A percentile compares a stretch with the other conserved stretches of the same genome.
Evolutionary conservation across 495 filamentous ascomycete species (phyloP).

Genomic region (Penicillium coprophilum): DNA sequence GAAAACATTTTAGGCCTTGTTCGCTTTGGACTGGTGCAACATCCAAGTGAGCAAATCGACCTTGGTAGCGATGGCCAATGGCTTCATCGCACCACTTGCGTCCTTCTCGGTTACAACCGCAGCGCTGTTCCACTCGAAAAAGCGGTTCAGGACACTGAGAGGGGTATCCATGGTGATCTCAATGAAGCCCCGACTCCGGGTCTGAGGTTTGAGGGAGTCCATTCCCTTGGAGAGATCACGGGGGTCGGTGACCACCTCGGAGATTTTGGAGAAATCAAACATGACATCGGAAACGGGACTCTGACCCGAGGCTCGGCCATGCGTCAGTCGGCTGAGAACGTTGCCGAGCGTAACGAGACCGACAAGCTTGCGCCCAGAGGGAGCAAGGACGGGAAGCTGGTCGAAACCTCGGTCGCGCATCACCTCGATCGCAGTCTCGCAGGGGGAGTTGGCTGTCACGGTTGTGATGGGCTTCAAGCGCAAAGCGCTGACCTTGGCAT

Average conservation of each 20-base stretch:
- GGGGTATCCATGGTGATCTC: constrained; percentile 92
- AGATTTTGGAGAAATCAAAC: constrained; percentile 87
- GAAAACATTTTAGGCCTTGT: constrained; percentile 16
- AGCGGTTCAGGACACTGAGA: constrained; percentile 76
- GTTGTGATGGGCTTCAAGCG: constrained; percentile 91
- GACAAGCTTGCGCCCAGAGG: constrained; percentile 68
- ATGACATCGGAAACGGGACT: constrained; percentile 84
- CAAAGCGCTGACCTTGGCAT: constrained; percentile 74
- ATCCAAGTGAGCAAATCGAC: constrained; percentile 93
- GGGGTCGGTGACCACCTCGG: constrained; percentile 85
- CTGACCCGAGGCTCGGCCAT: constrained; percentile 69
- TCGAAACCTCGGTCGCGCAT: constrained; percentile 98
- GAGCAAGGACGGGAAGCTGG: constrained; percentile 84
- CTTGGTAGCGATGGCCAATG: constrained; percentile 91
- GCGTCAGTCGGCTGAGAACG: constrained; percentile 82
- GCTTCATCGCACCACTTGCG: constrained; percentile 62
- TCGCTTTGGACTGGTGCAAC: constrained; percentile 63
- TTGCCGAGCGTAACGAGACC: constrained; percentile 94
- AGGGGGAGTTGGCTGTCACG: constrained; percentile 63
- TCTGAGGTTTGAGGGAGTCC: constrained; percentile 16
- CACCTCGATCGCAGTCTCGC: constrained; percentile 85
- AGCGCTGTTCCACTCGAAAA: constrained; percentile 97
- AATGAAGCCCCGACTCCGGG: constrained; percentile 69
- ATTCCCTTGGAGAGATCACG: constrained; percentile 51
- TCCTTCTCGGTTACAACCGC: constrained; percentile 83